Evolutionary conservation across 2,329 filamentous ascomycete genomes (phyloP).

Genomic region (Leptodontidium sp.): DNA sequence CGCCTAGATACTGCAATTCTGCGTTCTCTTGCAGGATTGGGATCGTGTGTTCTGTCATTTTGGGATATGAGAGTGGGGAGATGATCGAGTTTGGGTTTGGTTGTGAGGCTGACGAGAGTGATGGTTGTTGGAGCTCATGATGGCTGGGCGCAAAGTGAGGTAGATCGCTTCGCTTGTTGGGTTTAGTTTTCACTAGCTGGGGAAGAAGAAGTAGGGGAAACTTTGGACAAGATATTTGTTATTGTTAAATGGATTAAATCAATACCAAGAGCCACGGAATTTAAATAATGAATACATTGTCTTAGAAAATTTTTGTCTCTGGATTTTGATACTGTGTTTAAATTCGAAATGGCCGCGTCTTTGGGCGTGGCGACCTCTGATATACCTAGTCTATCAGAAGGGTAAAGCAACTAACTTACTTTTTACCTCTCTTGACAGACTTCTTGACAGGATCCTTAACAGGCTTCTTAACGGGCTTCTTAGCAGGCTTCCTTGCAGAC

Average conservation of each 20-base stretch:
- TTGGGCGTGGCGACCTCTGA: neutral
- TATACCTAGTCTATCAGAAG: neutral
- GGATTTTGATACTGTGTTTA: neutral
- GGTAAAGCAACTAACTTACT: neutral
- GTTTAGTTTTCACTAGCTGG: neutral
- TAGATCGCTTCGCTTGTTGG: slow-evolving; percentile 1
- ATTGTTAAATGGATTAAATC: neutral
- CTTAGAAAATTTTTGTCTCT: no score
- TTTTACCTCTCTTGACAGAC: neutral
- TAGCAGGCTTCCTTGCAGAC: neutral
- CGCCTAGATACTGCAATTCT: slow-evolving; percentile 57
- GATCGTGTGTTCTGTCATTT: neutral
- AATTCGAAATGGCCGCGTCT: neutral
- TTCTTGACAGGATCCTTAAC: neutral
- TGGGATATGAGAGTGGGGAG: neutral
- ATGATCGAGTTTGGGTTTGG: neutral
- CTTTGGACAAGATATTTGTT: neutral
- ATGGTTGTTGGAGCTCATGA: neutral
- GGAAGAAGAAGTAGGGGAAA: neutral
- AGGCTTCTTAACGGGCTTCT: neutral
- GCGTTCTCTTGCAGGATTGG: slow-evolving; percentile 23
- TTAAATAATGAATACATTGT: no score
- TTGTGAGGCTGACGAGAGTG: neutral
- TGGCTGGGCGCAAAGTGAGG: neutral
- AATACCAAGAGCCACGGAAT: no score